Percentiles rank a stretch among this genome's conserved stretches.
Conservation (phyloP, 495 filamentous ascomycete genomes). For the Trichoderma virens region DNA sequence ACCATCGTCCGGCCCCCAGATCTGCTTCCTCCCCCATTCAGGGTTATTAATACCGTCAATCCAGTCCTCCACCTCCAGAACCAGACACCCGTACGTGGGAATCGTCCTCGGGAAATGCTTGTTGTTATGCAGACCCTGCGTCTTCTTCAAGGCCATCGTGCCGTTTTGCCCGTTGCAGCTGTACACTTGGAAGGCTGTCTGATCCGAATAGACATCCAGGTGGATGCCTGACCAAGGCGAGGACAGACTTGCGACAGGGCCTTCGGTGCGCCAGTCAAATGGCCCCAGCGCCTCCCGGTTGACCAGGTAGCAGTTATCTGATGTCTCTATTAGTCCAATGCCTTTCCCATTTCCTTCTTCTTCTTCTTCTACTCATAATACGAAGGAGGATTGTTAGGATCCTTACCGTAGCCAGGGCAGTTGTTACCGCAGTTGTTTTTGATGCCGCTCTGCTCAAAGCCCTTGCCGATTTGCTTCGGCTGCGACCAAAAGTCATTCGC, state of each 20-base stretch:
- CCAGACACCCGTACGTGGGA: slow-evolving; percentile 63
- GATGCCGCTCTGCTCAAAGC: slow-evolving; percentile 50
- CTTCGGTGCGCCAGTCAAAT: slow-evolving; percentile 48
- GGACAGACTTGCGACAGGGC: slow-evolving; percentile 54
- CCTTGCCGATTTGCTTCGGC: slow-evolving; percentile 67
- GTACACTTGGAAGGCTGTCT: slow-evolving; percentile 73
- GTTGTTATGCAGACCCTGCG: slow-evolving; percentile 48
- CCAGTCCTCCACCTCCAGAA: slow-evolving; percentile 64
- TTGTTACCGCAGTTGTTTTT: slow-evolving; percentile 56
- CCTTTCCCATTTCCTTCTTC: too few species aligned
- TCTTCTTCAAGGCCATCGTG: slow-evolving; percentile 51
- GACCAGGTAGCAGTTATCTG: slow-evolving; percentile 46
- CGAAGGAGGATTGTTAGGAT: slow-evolving; percentile 12
- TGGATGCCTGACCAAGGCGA: slow-evolving; percentile 63
- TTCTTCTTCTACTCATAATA: background rate
- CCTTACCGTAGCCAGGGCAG: slow-evolving; percentile 70
- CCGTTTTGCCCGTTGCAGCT: slow-evolving; percentile 66
- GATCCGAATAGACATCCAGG: slow-evolving; percentile 65
- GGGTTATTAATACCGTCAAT: slow-evolving; percentile 79
- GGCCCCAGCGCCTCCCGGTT: slow-evolving; percentile 41
- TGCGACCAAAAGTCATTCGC: slow-evolving; percentile 67
- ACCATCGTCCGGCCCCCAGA: slow-evolving; percentile 54
- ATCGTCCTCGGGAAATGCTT: slow-evolving; percentile 37
- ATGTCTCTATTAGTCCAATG: background rate
- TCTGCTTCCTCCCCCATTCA: slow-evolving; percentile 57